Conservation (phyloP, 148 eudicot species). For the Nepenthes mirabilis region DNA sequence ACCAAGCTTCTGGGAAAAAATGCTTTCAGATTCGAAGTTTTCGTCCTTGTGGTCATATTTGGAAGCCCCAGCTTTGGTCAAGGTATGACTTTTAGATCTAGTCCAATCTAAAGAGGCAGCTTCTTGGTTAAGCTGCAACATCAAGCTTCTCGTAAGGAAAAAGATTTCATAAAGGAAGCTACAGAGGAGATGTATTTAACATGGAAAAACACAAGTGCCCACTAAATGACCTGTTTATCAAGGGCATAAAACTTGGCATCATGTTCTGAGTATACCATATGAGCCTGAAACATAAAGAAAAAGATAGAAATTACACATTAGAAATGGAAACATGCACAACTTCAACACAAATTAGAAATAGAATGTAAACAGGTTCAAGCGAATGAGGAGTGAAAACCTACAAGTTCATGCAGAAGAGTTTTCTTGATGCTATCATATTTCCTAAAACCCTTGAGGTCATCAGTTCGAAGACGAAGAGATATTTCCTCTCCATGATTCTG, state of each 20-base stretch:
- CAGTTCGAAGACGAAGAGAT: constrained; percentile 85
- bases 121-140: constrained; percentile 72
- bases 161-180: constrained; percentile 2
- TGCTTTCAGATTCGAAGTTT: constrained; percentile 19
- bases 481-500: constrained; percentile 93
- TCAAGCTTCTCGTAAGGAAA: background rate
- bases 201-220: constrained; percentile 4
- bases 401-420: constrained; percentile 92
- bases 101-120: constrained; percentile 86
- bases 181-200: background rate
- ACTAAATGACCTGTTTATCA: constrained; percentile 49
- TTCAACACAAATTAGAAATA: constrained; percentile 1
- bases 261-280: constrained; percentile 78
- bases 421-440: constrained; percentile 78
- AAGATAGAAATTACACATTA: background rate
- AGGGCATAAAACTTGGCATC: constrained; percentile 71
- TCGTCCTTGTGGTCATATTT: constrained; percentile 28
- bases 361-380: background rate
- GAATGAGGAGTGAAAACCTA: constrained; percentile 17
- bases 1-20: constrained; percentile 53
- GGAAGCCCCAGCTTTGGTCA: constrained; percentile 27
- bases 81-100: constrained; percentile 52
- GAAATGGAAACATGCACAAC: constrained; percentile 1
- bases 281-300: constrained; percentile 44
- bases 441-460: constrained; percentile 90